A percentile compares a stretch with the other conserved stretches of the same genome.
These are phyloP conservation scores for Sporodiniella umbellata DNA, from an alignment of 371 early-diverging fungal genomes.

Conservation along the genomic window DNA sequence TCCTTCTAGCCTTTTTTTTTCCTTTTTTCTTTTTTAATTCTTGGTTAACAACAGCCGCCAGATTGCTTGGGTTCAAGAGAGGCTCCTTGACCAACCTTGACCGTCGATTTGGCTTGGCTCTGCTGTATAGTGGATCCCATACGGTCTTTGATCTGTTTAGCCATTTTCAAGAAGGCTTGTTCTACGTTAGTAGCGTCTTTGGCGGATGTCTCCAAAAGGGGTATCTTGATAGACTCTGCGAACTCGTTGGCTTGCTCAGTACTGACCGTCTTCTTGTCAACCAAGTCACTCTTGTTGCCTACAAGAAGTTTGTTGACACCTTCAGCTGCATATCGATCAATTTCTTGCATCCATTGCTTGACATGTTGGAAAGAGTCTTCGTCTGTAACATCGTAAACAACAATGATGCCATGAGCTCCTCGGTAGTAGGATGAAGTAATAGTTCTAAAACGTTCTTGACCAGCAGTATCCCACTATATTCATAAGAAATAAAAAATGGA, in stretches of 20 bases:
- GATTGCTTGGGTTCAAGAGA: slow-evolving; percentile 43
- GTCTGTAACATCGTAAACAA: slow-evolving; percentile 98
- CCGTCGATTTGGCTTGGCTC: slow-evolving; percentile 37
- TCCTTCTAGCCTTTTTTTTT: not conserved
- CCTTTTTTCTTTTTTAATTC: not conserved
- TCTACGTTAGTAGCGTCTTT: slow-evolving; percentile 93
- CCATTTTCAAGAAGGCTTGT: slow-evolving; percentile 92
- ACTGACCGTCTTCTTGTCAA: slow-evolving; percentile 70
- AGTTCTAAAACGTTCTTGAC: slow-evolving; percentile 99
- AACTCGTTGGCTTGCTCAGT: slow-evolving; percentile 68
- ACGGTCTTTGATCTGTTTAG: slow-evolving; percentile 78
- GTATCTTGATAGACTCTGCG: slow-evolving; percentile 78
- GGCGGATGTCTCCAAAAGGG: slow-evolving; percentile 90
- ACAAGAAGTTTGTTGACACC: slow-evolving; percentile 93
- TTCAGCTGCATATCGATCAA: slow-evolving; percentile 91
- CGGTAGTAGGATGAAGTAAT: slow-evolving; percentile 99
- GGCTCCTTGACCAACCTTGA: slow-evolving; percentile 44
- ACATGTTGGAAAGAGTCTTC: slow-evolving; percentile 93
- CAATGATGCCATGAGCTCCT: slow-evolving; percentile 98
- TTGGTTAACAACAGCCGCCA: slow-evolving; percentile 45
- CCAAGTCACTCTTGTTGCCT: slow-evolving; percentile 97
- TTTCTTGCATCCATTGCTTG: slow-evolving; percentile 95
- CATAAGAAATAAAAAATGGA: not conserved
- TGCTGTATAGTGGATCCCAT: slow-evolving; percentile 40
- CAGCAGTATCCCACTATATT: slow-evolving; percentile 97